Base-by-base conservation (phyloP, 2,329 filamentous ascomycete species). In the Arthroderma sp. region DNA sequence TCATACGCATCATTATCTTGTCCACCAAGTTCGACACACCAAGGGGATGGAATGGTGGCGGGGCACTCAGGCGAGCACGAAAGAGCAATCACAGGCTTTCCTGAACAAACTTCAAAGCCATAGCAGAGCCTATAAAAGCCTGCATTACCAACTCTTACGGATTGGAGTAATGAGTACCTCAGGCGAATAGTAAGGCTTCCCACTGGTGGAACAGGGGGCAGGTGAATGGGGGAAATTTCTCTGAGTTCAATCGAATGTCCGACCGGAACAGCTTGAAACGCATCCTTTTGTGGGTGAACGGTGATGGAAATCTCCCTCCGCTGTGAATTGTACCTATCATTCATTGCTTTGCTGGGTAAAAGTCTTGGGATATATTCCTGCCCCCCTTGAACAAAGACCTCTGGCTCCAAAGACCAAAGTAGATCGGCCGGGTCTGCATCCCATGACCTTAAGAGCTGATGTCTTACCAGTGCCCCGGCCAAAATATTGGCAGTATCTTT, bases 281-380 rank as follows among this genome's bases (percentile, higher is more conserved):
- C 31, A 7, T 40, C 38, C 10, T n/a, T 11, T 7, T 10, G 7
- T 7, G 38, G 38, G 6, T 40, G 29, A 11, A 10, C 22, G 11
- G 15, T 29, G 4, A 29, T 40, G 9, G 31, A 40, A n/a, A 40
- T 7, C 9, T 40, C 38, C 27, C 38, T 40, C 4, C 27, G 15
- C 9, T 29, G 38, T 22, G 40, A 42, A 42, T 42, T 42, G 10
- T 42, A 42, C 28, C 40, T 29, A 33, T 42, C 40, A 10, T 42
- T 42, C 11, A 31, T 11, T n/a, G 29, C 28, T 30, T 42, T 30
- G 2, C 15, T 22, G 27, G 40, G 31, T 9, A 42, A 30, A 15
- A 42, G 29, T 7, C 40, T 31, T 22, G 29, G 40, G 5, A 15
- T 42, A 33, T 33, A 33, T 6, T 32, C 34, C 8, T 42, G 31